Evolutionary conservation across 805 yeast genomes (phyloP).

Genomic region (Wickerhamomyces strasburgensis): DNA sequence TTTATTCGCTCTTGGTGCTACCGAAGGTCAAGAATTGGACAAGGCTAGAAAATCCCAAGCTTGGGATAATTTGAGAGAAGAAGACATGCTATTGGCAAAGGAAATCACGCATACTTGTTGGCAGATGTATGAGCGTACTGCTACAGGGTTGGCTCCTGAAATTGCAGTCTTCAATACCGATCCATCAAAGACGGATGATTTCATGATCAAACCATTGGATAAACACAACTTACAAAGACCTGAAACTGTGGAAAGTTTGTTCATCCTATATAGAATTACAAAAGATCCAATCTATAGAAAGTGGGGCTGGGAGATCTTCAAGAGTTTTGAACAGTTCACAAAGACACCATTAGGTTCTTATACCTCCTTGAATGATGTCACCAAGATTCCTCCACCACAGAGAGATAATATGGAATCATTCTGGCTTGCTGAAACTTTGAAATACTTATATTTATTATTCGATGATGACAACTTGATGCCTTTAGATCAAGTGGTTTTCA

Average conservation of each 20-base stretch:
- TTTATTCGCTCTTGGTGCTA: conserved; percentile 81
- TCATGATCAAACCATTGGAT: conserved; percentile 64
- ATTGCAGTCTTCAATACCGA: conserved; percentile 77
- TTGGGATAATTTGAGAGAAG: conserved; percentile 57
- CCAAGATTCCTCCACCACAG: conserved; percentile 43
- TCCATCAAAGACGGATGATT: conserved; percentile 43
- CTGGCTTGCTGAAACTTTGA: conserved; percentile 92
- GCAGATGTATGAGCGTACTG: conserved; percentile 69
- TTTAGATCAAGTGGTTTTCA: conserved; percentile 67
- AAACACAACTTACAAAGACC: conserved; percentile 87
- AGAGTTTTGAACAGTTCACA: conserved; percentile 59
- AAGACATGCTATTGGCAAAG: conserved; percentile 64
- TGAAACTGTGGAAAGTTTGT: conserved; percentile 87
- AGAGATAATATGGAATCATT: conserved; percentile 83
- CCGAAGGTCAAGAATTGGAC: conserved; percentile 57
- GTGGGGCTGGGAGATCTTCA: conserved; percentile 87
- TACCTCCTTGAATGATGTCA: conserved; percentile 64
- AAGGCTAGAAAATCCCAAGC: conserved; percentile 48
- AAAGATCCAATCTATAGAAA: conserved; percentile 75
- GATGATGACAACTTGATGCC: conserved; percentile 64
- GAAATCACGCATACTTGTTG: conserved; percentile 79
- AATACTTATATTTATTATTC: conserved; percentile 75
- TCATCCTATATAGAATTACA: conserved; percentile 72
- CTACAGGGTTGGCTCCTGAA: conserved; percentile 83
- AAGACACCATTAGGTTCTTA: conserved; percentile 47